phyloP scores from a whole-genome alignment of 192 early-diverging fungal species.

The Piromyces finnis region DNA sequence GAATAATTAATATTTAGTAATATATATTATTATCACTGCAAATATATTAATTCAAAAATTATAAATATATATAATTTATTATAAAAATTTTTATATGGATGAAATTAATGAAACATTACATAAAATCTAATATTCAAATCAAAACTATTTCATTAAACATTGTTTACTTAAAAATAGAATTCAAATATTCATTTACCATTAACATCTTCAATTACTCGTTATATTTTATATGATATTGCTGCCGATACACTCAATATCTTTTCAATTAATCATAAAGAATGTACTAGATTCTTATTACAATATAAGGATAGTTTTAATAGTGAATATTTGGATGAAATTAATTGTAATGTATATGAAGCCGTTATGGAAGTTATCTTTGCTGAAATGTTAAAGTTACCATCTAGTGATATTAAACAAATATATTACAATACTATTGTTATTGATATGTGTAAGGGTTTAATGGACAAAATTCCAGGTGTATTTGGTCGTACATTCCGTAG shows the following conservation, averaged over 20 bases:
- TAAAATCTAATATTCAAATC: too few species aligned
- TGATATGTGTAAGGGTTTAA: constrained; percentile 41
- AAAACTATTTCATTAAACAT: too few species aligned
- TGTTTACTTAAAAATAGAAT: background rate
- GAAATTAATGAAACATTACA: too few species aligned
- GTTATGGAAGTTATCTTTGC: constrained; percentile 35
- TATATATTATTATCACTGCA: too few species aligned
- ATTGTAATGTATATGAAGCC: constrained; percentile 26
- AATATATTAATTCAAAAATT: too few species aligned
- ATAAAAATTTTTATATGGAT: too few species aligned
- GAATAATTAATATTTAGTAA: too few species aligned
- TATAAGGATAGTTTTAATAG: constrained; percentile 16
- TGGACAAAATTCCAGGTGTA: constrained; percentile 32
- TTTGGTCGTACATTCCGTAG: constrained; percentile 44
- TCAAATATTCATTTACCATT: background rate
- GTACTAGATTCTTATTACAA: constrained; percentile 50
- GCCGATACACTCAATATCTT: constrained; percentile 65
- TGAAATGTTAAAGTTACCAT: constrained; percentile 37
- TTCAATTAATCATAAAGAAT: constrained; percentile 86
- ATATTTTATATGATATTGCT: constrained; percentile 64
- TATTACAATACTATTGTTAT: constrained; percentile 57
- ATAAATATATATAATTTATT: too few species aligned
- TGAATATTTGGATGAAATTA: constrained; percentile 11
- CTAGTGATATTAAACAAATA: constrained; percentile 15
- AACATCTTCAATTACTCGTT: constrained; percentile 12